These are phyloP conservation scores for Metschnikowia bowlesiae DNA, from an alignment of 805 yeast species.

Conservation along the genomic window DNA sequence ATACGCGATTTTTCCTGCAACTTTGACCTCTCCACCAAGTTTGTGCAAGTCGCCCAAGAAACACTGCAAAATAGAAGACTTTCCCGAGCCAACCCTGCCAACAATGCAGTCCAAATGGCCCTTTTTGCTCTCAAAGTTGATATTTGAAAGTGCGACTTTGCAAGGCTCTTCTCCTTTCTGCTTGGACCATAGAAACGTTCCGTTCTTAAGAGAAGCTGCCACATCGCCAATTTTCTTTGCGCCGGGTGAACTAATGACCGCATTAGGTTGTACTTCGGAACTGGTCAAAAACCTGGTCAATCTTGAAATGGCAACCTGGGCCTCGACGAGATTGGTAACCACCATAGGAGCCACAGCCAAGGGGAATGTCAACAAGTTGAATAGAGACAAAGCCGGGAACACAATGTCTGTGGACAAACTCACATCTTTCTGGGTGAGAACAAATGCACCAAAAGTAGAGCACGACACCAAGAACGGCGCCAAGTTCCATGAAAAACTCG, in stretches of 20 bases:
- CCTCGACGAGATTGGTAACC: conserved; percentile 79
- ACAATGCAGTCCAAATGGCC: conserved; percentile 82
- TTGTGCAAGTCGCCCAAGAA: conserved; percentile 79
- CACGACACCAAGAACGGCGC: conserved; percentile 90
- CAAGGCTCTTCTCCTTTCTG: conserved; percentile 51
- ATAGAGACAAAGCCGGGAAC: conserved; percentile 83
- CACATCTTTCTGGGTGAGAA: conserved; percentile 46
- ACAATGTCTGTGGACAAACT: conserved; percentile 88
- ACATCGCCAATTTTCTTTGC: conserved; percentile 59
- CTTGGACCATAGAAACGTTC: conserved; percentile 76
- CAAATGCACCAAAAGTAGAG: conserved; percentile 80
- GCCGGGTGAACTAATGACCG: conserved; percentile 51
- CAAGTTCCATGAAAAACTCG: conserved; percentile 73
- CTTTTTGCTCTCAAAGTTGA: conserved; percentile 60
- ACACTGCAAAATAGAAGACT: conserved; percentile 75
- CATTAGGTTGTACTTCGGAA: conserved; percentile 79
- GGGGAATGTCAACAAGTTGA: conserved; percentile 88
- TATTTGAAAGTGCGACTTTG: conserved; percentile 61
- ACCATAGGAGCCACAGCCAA: conserved; percentile 89
- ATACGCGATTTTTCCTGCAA: conserved; percentile 79
- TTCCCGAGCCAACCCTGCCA: conserved; percentile 89
- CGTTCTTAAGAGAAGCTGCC: conserved; percentile 57
- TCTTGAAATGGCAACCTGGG: conserved; percentile 78
- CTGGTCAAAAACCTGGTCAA: conserved; percentile 66
- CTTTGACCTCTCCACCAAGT: conserved; percentile 63